Evolutionary conservation across 2,329 filamentous ascomycete genomes (phyloP), one percentile per base, ranked within the genome.

Genomic region (Fusarium dlaminii): DNA sequence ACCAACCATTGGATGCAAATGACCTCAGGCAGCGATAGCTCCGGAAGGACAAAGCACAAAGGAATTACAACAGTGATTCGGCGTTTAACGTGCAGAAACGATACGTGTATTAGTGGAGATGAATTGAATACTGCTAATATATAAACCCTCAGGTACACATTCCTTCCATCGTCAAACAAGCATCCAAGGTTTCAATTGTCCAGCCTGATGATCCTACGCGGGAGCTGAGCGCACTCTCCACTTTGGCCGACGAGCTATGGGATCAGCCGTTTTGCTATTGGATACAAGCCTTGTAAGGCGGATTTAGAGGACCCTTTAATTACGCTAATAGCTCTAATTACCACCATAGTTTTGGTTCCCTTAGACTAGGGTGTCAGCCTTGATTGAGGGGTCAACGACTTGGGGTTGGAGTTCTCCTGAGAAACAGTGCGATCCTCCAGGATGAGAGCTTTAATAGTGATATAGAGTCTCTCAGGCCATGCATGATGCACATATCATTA

Each of bases 291-390:
- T 63, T 49, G 66, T 73, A 75, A 64, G 72, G 69, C 72, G 65
- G 60, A 63, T 52, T 63, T 59, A 48, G 43, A 55, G 64, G 63
- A 66, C 72, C 72, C 72, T 75, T 74, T 70, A 74, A 74, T 74
- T 70, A 75, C 72, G 51, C 45, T 70, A 70, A 63, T 27, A 45
- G 65, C 42, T 65, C 58, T 70, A 72, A 70, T 70, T 62, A 68
- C 68, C 57, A 46, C 58, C 63, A 74, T 60, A 30, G 43, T 46
- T 57, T 52, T 36, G 20, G 34, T 36, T 60, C 54, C 51, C n/a
- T 69, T 37, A 37, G 17, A 55, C 51, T 56, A 56, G 67, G 62
- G 42, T 63, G 45, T 62, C 71, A 74, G 72, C 68, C 68, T 70
- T 43, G 68, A 72, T 64, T 61, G 72, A 67, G 72, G 64, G 46